These are phyloP conservation scores for Melaleuca alternifolia DNA, from an alignment of 345 rosid species.

Conservation along the genomic window DNA sequence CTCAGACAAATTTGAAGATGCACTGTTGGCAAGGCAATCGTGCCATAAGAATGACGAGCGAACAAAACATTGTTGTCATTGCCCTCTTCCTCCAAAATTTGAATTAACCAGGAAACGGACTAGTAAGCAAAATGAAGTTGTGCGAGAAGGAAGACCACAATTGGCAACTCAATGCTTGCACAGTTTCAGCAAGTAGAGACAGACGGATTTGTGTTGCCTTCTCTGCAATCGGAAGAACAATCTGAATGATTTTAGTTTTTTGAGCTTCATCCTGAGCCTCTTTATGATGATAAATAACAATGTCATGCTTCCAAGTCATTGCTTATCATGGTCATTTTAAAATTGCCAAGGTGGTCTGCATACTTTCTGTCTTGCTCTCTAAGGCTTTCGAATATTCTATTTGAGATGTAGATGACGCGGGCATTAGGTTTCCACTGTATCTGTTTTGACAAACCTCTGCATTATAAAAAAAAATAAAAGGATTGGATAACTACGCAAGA, in stretches of 20 bases:
- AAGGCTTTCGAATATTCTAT: background rate
- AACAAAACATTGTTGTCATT: background rate
- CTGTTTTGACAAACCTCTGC: background rate
- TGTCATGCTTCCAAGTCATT: background rate
- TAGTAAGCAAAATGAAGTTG: background rate
- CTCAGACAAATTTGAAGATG: background rate
- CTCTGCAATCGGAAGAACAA: background rate
- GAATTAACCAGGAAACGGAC: background rate
- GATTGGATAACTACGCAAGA: background rate
- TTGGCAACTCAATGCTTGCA: background rate
- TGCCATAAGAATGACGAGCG: background rate
- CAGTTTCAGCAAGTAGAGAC: background rate
- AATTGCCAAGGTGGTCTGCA: background rate
- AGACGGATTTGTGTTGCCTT: background rate
- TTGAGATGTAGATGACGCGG: background rate
- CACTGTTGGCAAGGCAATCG: background rate
- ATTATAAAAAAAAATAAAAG: background rate
- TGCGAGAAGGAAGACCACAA: background rate
- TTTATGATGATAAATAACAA: background rate
- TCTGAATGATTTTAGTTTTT: background rate
- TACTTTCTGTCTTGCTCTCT: background rate
- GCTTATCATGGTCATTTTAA: background rate
- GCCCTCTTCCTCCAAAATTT: background rate
- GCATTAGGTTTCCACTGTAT: background rate
- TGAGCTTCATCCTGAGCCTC: background rate